Base-by-base conservation (phyloP, 106 monocot genomes). In the Posidonia australis region DNA sequence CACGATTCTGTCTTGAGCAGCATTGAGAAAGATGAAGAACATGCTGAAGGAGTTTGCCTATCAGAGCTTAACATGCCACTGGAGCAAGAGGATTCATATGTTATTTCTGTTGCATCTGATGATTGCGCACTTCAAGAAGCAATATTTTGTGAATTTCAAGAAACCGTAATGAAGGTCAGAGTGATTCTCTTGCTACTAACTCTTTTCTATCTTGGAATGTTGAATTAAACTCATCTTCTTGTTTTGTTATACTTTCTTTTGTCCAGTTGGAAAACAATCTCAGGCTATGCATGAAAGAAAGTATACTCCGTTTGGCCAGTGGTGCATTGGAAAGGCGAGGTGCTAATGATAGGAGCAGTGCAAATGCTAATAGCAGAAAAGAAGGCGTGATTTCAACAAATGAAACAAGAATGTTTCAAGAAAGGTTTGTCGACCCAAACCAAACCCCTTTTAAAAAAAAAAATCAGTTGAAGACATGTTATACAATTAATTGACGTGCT, bases 101-200 rank as follows among this genome's bases (percentile, higher is more conserved):
- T 55, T 25, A 66, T 64, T 43, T 77, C 81, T 42, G 41, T 69
- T 13, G 63, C 76, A 24, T 31, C 58, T 57, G 64, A 80, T 73
- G 84, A 80, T 61, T 68, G 30, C 20, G 68, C 73, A 56, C 28
- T 86, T 42, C 83, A 77, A 62, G 86, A 94, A 70, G 72, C 59
- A 12, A 78, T 82, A 48, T 86, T 82, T 63, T 67, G 74, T 70
- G 83, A 90, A 67, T 77, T 94, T 47, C 89, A 82, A 67, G 86
- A 86, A 76, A 79, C 78, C 55, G 46, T 94, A 32, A 70, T 31
- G 46, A 89, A 94, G 94, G 94, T 84, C 20, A 44, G 43, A 46
- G 23, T 32, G 10, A 61, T 36, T 51, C 16, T 41, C 21, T 51
- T 13, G 48, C 13, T 55, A 11, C 21, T 54, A 28, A 52, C 11